Conservation (phyloP, 2,329 filamentous ascomycete genomes). For the Lasiodiplodia citricola region DNA sequence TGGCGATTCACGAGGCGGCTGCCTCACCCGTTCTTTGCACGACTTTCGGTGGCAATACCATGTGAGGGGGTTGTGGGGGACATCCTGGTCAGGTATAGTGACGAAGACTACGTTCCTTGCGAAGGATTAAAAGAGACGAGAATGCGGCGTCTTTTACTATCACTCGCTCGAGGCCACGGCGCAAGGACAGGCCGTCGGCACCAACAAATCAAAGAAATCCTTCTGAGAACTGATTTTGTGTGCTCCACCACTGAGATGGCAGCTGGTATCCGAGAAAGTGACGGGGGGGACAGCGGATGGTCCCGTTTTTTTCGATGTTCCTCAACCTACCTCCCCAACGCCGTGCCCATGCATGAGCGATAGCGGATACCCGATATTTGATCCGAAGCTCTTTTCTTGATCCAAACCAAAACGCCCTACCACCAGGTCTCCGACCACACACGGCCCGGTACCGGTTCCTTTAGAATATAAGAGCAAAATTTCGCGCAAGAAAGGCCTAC, state of each 20-base stretch:
- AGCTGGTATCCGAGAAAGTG: background rate
- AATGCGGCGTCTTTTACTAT: conserved; percentile 1
- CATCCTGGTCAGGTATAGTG: background rate
- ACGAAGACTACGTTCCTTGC: conserved; percentile 9
- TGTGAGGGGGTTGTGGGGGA: background rate
- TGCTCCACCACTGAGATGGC: background rate
- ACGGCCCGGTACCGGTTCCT: background rate
- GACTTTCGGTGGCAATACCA: background rate
- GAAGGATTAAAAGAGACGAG: conserved; percentile 5
- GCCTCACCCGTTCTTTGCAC: background rate
- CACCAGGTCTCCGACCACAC: background rate
- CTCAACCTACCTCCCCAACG: background rate
- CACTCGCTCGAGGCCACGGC: conserved; percentile 4
- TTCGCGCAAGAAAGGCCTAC: conserved; percentile 34
- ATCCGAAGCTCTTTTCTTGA: background rate
- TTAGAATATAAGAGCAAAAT: background rate
- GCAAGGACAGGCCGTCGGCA: background rate
- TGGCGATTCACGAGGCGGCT: background rate
- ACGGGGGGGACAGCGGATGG: too few relatives aligned
- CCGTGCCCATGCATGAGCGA: background rate
- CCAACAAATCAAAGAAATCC: background rate
- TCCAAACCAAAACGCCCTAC: conserved; percentile 13
- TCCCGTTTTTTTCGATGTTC: background rate
- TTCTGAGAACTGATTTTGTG: background rate
- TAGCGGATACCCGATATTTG: background rate